Evolutionary conservation across 192 early-diverging fungal genomes (phyloP), one percentile per base, ranked within the genome.

Genomic region (Backusella macrospora): DNA sequence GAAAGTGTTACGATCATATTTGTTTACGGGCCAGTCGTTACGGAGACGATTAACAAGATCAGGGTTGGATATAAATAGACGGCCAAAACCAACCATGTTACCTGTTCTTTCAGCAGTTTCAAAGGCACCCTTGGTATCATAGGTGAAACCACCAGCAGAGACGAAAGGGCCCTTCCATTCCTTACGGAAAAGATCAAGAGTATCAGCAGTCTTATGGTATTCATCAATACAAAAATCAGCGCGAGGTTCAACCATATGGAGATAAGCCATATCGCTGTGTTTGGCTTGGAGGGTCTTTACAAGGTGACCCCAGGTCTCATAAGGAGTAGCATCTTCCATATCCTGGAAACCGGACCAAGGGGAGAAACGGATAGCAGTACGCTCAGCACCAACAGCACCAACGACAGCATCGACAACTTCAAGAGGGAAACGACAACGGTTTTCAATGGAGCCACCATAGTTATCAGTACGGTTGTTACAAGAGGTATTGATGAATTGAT

Each of bases 401-500:
- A 47, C 47, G 21, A 79, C 69, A 39, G 75, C 78, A 38, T 67
- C 52, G 5, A 79, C 65, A 26, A 75, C 75, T 55, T 79, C 74
- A 26, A 76, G 43, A 26, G 68, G 21, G 39, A 76, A 47, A 7
- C 75, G 68, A 18, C 42, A 48, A 26, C 75, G 68, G 62, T 68
- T 74, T 14, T 66, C 65, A 62, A 74, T 68, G 7, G 65, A 68
- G 29, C 75, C 75, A 14, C 67, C 67, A 62, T 71, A 76, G 7
- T 38, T 46, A 4, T 76, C 75, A 2, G 93, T 95, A 73, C 96
- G 91, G 23, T 88, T 65, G 82, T 97, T 97, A 59, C 89, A 84
- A 21, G 91, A 52, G 4, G 91, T 87, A 21, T 88, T 89, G 16
- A 95, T 70, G 77, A 96, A 96, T 75, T 91, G 83, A 77, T 92